phyloP scores from a whole-genome alignment of 352 stramenopile species.

The Aphanomyces euteiches region DNA sequence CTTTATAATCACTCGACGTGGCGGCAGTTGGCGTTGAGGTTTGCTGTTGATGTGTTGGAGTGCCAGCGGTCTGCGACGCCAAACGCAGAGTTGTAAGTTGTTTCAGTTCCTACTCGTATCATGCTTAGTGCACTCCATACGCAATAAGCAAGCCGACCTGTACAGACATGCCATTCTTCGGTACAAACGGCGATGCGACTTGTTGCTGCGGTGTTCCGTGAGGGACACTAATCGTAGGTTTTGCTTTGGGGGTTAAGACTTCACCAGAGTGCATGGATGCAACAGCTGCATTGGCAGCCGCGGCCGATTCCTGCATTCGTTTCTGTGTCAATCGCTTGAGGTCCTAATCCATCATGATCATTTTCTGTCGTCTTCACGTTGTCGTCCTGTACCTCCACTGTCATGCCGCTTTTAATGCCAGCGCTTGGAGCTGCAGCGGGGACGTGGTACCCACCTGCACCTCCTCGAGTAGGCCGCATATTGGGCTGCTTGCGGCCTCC shows the following conservation, averaged over 20 bases:
- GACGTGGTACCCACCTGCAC: background rate
- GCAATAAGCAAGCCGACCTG: conserved; percentile 34
- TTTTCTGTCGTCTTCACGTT: background rate
- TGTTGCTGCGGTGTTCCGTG: conserved; percentile 23
- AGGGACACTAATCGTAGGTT: conserved; percentile 65
- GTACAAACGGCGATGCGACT: conserved; percentile 44
- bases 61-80: conserved; percentile 11
- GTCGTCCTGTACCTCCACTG: conserved; percentile 48
- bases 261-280: conserved; percentile 5
- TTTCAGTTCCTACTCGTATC: conserved; percentile 52
- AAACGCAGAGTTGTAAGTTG: conserved; percentile 76
- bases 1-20: conserved; percentile 1
- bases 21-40: background rate
- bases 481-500: conserved; percentile 21
- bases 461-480: conserved; percentile 11
- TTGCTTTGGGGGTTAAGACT: conserved; percentile 35
- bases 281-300: background rate
- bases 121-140: background rate
- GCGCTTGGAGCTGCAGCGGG: conserved; percentile 50
- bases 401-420: conserved; percentile 88
- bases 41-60: conserved; percentile 20
- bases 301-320: conserved; percentile 62
- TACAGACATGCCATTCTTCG: conserved; percentile 81
- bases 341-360: conserved; percentile 36
- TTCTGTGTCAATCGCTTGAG: conserved; percentile 83